Evolutionary conservation across 805 yeast species (phyloP).

Genomic region (Candida tallmaniae): DNA sequence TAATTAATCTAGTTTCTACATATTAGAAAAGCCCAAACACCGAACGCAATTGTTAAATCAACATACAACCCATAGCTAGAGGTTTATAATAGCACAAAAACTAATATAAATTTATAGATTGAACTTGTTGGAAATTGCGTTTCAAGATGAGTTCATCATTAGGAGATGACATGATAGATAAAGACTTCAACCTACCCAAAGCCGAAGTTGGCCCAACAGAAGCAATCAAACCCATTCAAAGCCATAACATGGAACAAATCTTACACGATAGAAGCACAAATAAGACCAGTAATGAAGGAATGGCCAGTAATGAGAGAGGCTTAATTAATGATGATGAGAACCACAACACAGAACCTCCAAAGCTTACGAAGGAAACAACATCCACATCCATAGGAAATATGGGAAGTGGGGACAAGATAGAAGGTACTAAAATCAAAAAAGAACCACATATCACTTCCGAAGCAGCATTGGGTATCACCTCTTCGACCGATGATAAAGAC

Average conservation of each 20-base stretch:
- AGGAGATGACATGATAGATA: slow-evolving; percentile 17
- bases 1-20: too few species aligned
- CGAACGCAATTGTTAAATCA: too few species aligned
- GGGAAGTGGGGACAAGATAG: not conserved
- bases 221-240: too few species aligned
- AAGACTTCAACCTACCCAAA: too few species aligned
- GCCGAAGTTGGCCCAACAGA: too few species aligned
- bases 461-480: slow-evolving; percentile 9
- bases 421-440: not conserved
- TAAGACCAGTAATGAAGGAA: not conserved
- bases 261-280: too few species aligned
- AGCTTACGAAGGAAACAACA: not conserved
- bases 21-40: too few species aligned
- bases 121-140: not conserved
- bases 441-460: slow-evolving; percentile 11
- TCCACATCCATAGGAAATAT: not conserved
- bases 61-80: too few species aligned
- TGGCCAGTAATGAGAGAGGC: too few species aligned
- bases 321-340: not conserved
- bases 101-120: too few species aligned
- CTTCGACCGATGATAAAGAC: slow-evolving; percentile 10
- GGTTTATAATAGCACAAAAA: too few species aligned
- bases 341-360: not conserved
- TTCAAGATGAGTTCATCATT: slow-evolving; percentile 12
- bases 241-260: too few species aligned